Evolutionary conservation across 2,329 filamentous ascomycete genomes (phyloP), one percentile per base, ranked within the genome.

Genomic region (Penicillium sp.): DNA sequence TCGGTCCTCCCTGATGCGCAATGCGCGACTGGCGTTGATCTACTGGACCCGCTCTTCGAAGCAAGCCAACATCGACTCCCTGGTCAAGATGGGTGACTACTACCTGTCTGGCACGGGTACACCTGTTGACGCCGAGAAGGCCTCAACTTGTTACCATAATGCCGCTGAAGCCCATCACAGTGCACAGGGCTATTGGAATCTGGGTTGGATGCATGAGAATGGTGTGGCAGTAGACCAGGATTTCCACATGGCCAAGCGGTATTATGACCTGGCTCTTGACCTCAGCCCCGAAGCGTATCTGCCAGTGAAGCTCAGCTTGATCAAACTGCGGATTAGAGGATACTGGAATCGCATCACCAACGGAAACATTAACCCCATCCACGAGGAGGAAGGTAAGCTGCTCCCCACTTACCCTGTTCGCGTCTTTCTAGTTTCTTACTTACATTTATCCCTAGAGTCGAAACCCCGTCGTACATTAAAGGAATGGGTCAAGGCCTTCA

Each of bases 121-220:
- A 0, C 77, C 83, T 8, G 66, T 78, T 0, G 89, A 95, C 61
- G 77, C 89, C 18, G 87, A 92, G 64, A 96, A 96, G 72, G 95
- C 95, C 6, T 91, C 92, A 0, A 86, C 89, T 42, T 99, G 94
- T 77, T 99, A 99, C 67, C 88, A 89, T 50, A 89, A 90, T 4
- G 94, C 94, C 1, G 92, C 92, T 0, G 94, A 99, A 68, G 91
- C 89, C 56, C 86, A 93, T 63, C 88, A 91, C 68, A 96, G 91
- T 64, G 94, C 93, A 3, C 95, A 99, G 74, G 94, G 95, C 15
- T 85, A 97, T 54, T 99, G 91, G 84, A 97, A 99, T 66, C 80
- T 99, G 15, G 95, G 94, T 6, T 99, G 94, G 94, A 97, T 99
- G 93, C 91, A 99, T 68, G 94, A 99, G 75, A 97, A 97, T 67